Percentiles rank a stretch among this genome's conserved stretches.
Conservation (phyloP, 768 basidiomycete genomes). For the Leccinellum albellum region DNA sequence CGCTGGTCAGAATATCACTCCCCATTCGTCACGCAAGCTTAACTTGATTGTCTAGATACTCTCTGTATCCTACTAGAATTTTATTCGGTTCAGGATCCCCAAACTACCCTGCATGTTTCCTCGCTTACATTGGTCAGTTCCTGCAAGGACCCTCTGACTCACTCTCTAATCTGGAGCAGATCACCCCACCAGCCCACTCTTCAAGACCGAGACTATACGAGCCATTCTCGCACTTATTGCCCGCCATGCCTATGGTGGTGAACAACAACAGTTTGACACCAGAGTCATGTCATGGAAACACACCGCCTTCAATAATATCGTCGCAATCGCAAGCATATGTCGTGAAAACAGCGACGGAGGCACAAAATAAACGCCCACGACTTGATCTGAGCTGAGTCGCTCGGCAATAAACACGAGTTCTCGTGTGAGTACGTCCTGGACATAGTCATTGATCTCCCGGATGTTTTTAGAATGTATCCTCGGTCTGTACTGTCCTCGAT, state of each 20-base stretch:
- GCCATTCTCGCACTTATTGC: slow-evolving; percentile 35
- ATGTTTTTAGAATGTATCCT: background rate
- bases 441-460: background rate
- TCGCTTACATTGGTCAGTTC: slow-evolving; percentile 49
- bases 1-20: slow-evolving; percentile 45
- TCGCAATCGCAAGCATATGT: slow-evolving; percentile 10
- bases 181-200: slow-evolving; percentile 45
- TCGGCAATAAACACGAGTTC: background rate
- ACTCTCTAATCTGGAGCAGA: slow-evolving; percentile 32
- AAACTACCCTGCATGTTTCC: slow-evolving; percentile 47
- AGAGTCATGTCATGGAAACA: slow-evolving; percentile 57
- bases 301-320: slow-evolving; percentile 41
- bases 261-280: slow-evolving; percentile 46
- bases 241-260: slow-evolving; percentile 23
- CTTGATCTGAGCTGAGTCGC: slow-evolving; percentile 30
- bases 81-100: slow-evolving; percentile 59
- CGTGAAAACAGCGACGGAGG: slow-evolving; percentile 13
- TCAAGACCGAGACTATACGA: slow-evolving; percentile 39
- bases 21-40: background rate
- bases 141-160: background rate
- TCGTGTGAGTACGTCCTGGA: background rate
- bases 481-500: background rate
- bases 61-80: slow-evolving; percentile 68
- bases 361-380: slow-evolving; percentile 14
- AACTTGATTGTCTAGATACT: slow-evolving; percentile 43